phyloP scores from a whole-genome alignment of 768 basidiomycete species.

The Chiua virens region DNA sequence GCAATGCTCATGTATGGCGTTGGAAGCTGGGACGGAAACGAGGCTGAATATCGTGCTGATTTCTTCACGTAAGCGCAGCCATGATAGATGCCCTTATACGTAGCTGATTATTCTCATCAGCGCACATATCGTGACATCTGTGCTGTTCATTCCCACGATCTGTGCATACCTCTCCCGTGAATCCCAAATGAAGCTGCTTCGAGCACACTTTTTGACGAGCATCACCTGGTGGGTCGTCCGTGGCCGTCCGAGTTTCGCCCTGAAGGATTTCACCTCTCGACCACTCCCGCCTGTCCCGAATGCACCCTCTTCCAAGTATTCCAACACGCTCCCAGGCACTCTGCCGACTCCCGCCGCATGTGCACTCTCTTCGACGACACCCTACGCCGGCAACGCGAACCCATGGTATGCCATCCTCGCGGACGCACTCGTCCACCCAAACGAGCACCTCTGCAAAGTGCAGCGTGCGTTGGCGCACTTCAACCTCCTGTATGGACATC shows the following conservation, averaged over 20 bases:
- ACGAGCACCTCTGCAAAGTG: constrained; percentile 54
- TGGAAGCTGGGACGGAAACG: constrained; percentile 46
- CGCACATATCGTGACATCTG: constrained; percentile 70
- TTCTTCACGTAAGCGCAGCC: constrained; percentile 57
- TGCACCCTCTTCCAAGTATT: constrained; percentile 18
- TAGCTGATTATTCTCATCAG: constrained; percentile 34
- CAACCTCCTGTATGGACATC: constrained; percentile 43
- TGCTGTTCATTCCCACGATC: constrained; percentile 57
- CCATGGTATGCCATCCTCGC: constrained; percentile 60
- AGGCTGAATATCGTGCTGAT: constrained; percentile 53
- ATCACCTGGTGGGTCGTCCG: constrained; percentile 58
- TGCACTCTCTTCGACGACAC: constrained; percentile 34
- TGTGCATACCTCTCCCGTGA: constrained; percentile 54
- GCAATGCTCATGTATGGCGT: constrained; percentile 59
- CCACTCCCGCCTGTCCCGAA: constrained; percentile 23
- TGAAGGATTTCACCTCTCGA: constrained; percentile 48
- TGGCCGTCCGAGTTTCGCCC: constrained; percentile 51
- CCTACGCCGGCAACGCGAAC: constrained; percentile 44
- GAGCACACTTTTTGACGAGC: constrained; percentile 51
- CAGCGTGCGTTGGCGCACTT: constrained; percentile 52
- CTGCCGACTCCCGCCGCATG: constrained; percentile 18
- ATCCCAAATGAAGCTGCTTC: constrained; percentile 55
- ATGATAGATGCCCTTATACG: no score
- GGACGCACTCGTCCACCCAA: constrained; percentile 53
- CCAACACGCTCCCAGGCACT: constrained; percentile 23